Base-by-base conservation (phyloP, 148 eudicot species). In the Spergularia bocconei region DNA sequence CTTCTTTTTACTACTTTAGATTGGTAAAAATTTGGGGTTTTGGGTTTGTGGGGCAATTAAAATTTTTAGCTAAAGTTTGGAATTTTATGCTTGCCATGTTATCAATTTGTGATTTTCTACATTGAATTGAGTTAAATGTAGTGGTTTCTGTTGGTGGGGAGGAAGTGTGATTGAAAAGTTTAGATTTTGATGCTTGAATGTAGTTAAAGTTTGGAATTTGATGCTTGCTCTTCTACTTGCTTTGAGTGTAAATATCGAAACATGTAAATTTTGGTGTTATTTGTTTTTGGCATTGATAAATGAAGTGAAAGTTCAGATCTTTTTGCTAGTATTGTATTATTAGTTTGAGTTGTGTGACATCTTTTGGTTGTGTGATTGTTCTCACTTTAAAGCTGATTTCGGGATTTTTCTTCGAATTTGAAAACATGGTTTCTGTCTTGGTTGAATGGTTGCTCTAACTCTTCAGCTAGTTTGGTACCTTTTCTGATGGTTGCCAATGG, bases 181-280 rank as follows among this genome's bases (percentile, higher is more conserved):
- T 44, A 9, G 20, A 57, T 57, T 57, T 57, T 57, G 19, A 57
- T 56, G n/a, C 19, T 56, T 56, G 47, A 13, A 70, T 58, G 56
- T 80, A 21, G 72, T 47, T 68, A 70, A 70, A 59, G 66, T 70
- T 15, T 76, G 44, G 72, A 66, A 44, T 39, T 80, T 66, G 61
- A 60, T 57, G 23, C 8, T 58, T 78, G 29, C 54, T 21, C 39
- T 64, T 50, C 6, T 15, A 6, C 0, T 5, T 19, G 19, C 14
- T 8, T 73, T 61, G 60, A 2, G 15, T 66, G 9, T 62, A 17
- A 23, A 51, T 47, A 9, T 13, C 19, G 20, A 19, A 51, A 11
- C 36, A 29, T 29, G 36, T 20, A 17, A 23, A 6, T 48, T 29
- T 15, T 62, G 76, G 59, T 36, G 52, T 8, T 39, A 20, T 75